Percentiles rank a stretch among this genome's conserved stretches.
Evolutionary conservation across 2,329 filamentous ascomycete genomes (phyloP).

Genomic region (Diplodia seriata): DNA sequence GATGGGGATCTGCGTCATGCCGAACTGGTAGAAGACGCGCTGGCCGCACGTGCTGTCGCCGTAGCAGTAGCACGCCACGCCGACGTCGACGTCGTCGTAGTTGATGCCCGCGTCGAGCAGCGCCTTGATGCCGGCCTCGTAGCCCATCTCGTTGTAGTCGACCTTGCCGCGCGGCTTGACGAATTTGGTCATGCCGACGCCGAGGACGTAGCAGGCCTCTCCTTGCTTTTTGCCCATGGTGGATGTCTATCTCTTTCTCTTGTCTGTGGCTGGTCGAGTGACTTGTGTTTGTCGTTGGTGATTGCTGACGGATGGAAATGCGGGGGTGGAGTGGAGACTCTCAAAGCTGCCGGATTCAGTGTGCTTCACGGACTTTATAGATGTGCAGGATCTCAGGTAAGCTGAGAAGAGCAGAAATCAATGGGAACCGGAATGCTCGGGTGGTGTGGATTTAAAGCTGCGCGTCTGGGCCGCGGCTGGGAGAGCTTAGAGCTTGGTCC

Average conservation of each 20-base stretch:
- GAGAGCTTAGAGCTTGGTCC: slow-evolving; percentile 19
- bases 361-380: not conserved
- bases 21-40: slow-evolving; percentile 98
- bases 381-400: no score
- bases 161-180: slow-evolving; percentile 95
- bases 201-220: slow-evolving; percentile 80
- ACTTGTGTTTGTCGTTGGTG: not conserved
- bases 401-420: not conserved
- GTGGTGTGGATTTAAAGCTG: slow-evolving; percentile 16
- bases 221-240: slow-evolving; percentile 24
- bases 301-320: no score
- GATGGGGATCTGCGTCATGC: slow-evolving; percentile 94
- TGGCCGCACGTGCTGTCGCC: slow-evolving; percentile 95
- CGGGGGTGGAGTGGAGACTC: not conserved
- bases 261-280: not conserved
- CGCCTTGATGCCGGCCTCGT: slow-evolving; percentile 89
- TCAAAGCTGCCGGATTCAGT: not conserved
- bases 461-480: slow-evolving; percentile 19
- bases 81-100: slow-evolving; percentile 86
- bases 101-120: slow-evolving; percentile 84
- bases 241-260: not conserved
- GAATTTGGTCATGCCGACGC: slow-evolving; percentile 99
- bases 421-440: not conserved
- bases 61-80: slow-evolving; percentile 95
- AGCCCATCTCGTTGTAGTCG: slow-evolving; percentile 93